phyloP scores from a whole-genome alignment of 768 basidiomycete genomes.

The Punctularia strigosozonata region DNA sequence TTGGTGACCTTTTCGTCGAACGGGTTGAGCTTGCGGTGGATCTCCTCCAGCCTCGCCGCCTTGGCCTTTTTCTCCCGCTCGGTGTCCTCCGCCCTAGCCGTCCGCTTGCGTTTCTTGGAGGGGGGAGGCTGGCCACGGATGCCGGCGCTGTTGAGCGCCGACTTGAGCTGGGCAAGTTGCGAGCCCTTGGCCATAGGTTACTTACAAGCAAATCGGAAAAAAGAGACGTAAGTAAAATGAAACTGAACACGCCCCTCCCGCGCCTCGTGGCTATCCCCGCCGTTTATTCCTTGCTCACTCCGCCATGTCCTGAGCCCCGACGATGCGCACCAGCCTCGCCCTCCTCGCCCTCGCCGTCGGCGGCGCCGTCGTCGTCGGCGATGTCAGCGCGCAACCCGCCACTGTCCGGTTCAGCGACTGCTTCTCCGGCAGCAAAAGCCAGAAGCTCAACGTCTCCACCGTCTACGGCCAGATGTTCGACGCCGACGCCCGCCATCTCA shows the following conservation, averaged over 20 bases:
- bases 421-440: constrained; percentile 38
- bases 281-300: too few relatives aligned
- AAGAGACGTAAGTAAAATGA: too few relatives aligned
- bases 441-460: constrained; percentile 53
- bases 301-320: too few relatives aligned
- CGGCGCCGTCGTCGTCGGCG: too few relatives aligned
- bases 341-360: too few relatives aligned
- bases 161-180: constrained; percentile 84
- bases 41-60: constrained; percentile 69
- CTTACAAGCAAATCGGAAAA: neutral
- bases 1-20: constrained; percentile 92
- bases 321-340: too few relatives aligned
- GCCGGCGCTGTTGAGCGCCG: constrained; percentile 71
- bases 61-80: constrained; percentile 75
- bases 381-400: constrained; percentile 38
- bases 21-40: constrained; percentile 79
- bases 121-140: constrained; percentile 47
- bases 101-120: constrained; percentile 61
- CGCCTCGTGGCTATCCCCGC: too few relatives aligned
- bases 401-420: constrained; percentile 58
- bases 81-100: constrained; percentile 43
- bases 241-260: too few relatives aligned
- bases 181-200: constrained; percentile 65
- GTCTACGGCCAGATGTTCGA: constrained; percentile 64
- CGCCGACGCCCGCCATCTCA: constrained; percentile 35